Base-by-base conservation (phyloP, 2,329 filamentous ascomycete genomes). In the Arachnopeziza araneosa region DNA sequence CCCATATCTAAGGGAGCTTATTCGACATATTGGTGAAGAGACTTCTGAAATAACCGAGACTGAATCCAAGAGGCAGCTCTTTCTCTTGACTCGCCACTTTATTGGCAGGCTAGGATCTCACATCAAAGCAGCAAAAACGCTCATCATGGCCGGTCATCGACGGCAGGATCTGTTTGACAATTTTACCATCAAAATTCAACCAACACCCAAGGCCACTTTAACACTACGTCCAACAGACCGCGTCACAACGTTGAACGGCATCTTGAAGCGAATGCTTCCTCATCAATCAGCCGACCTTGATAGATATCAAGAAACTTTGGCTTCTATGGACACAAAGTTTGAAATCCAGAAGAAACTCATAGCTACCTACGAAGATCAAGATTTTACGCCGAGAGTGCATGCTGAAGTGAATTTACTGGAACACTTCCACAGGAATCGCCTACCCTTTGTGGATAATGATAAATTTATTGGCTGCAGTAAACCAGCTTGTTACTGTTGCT, bases 401-500 rank as follows among this genome's bases (percentile, higher is more conserved):
- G 76, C 78, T 1, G 79, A 83, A 63, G 68, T 83, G 2, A 73
- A 77, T 57, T 67, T 80, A 2, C 67, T 82, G 0, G 78, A 83
- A 49, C 70, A 78, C 55, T 82, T 82, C 62, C 68, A 75, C 61
- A 55, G 63, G 5, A 64, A 65, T 0, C 48, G 63, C 0, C 64
- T 75, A 1, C 24, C 17, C 0, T 82, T 79, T 62, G 70, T 72
- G 2, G 70, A 68, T 1, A 57, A 69, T 5, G 79, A 82, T 59
- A 68, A 69, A 2, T 82, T 76, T 63, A 75, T 83, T 17, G 79
- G 75, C 2, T 80, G 76, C 60, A 83, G 79, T 66, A 83, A 83
- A 66, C 75, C 75, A 0, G 76, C 81, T 2, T 83, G 80, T 58
- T 77, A 78, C 60, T 79, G 76, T 55, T 83, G 79, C 65, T 71